A percentile compares a stretch with the other conserved stretches of the same genome.
Evolutionary conservation across 305 asterid species (phyloP).

Genomic region (Fraxinus paxiana): DNA sequence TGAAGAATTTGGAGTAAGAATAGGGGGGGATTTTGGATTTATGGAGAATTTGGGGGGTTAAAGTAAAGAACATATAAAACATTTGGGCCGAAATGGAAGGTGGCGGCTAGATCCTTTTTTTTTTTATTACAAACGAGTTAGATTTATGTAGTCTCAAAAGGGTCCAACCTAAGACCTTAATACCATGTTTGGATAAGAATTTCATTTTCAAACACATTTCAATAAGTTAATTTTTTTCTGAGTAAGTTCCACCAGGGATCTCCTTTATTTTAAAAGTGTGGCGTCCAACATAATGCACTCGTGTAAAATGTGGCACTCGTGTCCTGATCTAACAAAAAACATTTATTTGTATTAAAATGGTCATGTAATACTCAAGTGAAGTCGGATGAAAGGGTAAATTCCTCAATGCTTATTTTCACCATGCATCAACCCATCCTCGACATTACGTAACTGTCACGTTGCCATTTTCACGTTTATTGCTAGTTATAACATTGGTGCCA

Average conservation of each 20-base stretch:
- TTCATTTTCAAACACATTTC: not conserved
- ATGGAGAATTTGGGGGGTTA: not conserved
- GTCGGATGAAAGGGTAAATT: not conserved
- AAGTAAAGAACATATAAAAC: not conserved
- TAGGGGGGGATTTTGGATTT: slow-evolving; percentile 30
- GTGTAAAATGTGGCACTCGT: not conserved
- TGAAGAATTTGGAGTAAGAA: slow-evolving; percentile 19
- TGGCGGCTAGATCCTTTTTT: slow-evolving; percentile 23
- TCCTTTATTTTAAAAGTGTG: not conserved
- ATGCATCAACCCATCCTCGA: not conserved
- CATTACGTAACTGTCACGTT: no score
- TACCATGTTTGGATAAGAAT: not conserved
- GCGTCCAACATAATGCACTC: not conserved
- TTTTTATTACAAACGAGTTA: not conserved
- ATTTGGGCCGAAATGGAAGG: slow-evolving; percentile 24
- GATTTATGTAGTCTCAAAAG: slow-evolving; percentile 18
- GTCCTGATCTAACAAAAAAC: not conserved
- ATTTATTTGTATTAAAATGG: no score
- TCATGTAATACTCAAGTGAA: not conserved
- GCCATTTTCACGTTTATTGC: not conserved
- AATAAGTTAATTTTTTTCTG: not conserved
- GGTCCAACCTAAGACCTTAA: not conserved
- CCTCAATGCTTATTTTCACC: not conserved
- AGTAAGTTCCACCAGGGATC: not conserved
- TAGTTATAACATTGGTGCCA: not conserved